Conservation (phyloP, 345 rosid species). For the Moringa oleifera region DNA sequence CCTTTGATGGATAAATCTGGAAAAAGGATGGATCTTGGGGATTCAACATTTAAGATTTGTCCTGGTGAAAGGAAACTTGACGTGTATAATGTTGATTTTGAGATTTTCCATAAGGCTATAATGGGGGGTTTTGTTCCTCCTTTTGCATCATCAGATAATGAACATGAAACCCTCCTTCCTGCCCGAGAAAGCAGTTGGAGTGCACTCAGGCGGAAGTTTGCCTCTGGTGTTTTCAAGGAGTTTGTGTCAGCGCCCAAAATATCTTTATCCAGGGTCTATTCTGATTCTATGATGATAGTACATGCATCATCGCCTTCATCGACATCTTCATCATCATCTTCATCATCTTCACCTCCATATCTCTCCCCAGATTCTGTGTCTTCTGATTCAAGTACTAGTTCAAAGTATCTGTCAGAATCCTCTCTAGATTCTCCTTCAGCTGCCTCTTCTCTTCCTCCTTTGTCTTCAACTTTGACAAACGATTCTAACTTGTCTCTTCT, state of each 20-base stretch:
- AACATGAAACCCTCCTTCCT: slow-evolving; percentile 87
- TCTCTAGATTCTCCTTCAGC: slow-evolving; percentile 68
- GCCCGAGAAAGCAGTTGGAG: slow-evolving; percentile 97
- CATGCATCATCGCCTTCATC: slow-evolving; percentile 62
- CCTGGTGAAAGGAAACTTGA: slow-evolving; percentile 72
- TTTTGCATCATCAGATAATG: slow-evolving; percentile 72
- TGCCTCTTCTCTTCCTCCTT: slow-evolving; percentile 44
- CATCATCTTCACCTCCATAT: slow-evolving; percentile 66
- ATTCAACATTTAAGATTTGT: slow-evolving; percentile 30
- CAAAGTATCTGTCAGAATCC: slow-evolving; percentile 57
- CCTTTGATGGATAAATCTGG: slow-evolving; percentile 69
- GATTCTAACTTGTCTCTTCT: slow-evolving; percentile 53
- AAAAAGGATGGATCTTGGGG: slow-evolving; percentile 26
- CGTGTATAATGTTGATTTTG: slow-evolving; percentile 81
- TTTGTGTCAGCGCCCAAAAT: slow-evolving; percentile 58
- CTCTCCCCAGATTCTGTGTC: slow-evolving; percentile 73
- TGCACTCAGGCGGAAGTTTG: slow-evolving; percentile 73
- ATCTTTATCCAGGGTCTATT: slow-evolving; percentile 73
- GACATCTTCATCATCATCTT: slow-evolving; percentile 51
- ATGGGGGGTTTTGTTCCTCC: slow-evolving; percentile 95
- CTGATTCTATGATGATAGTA: slow-evolving; percentile 91
- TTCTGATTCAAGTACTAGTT: slow-evolving; percentile 59
- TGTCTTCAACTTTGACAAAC: slow-evolving; percentile 54
- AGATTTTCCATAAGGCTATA: slow-evolving; percentile 76
- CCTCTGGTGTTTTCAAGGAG: slow-evolving; percentile 66